Evolutionary conservation across 179 eudicot genomes (phyloP).

Genomic region (Amaranthus tricolor): DNA sequence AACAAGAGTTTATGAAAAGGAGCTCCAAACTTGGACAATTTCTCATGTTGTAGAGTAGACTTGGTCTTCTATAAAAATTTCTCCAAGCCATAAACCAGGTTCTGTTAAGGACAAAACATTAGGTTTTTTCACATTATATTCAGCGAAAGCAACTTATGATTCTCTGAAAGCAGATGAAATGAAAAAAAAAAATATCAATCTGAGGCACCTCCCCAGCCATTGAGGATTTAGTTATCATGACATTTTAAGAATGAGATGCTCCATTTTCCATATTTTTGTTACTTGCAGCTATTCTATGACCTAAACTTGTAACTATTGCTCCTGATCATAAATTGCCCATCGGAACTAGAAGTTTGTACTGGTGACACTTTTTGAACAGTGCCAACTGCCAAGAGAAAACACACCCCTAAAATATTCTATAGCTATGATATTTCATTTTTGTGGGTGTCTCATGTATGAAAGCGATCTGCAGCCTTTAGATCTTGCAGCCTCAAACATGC

Average conservation of each 20-base stretch:
- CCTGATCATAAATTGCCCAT: neutral
- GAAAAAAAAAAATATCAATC: neutral
- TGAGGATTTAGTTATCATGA: neutral
- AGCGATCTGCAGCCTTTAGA: neutral
- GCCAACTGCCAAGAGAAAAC: neutral
- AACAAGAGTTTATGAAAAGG: conserved; percentile 2
- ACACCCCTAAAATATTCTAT: neutral
- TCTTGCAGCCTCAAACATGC: neutral
- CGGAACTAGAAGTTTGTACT: neutral
- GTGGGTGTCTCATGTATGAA: neutral
- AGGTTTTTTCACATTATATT: neutral
- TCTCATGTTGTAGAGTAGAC: conserved; percentile 2
- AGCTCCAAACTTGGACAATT: conserved; percentile 1
- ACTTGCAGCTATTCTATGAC: neutral
- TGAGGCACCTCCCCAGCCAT: neutral
- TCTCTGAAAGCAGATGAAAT: neutral
- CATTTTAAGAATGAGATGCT: neutral
- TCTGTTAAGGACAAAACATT: conserved; percentile 41
- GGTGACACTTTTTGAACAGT: neutral
- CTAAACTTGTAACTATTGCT: neutral
- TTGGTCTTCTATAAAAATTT: conserved; percentile 54
- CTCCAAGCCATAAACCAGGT: conserved; percentile 88
- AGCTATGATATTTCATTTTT: neutral
- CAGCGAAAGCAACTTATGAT: neutral
- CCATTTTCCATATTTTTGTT: neutral